Base-by-base conservation (phyloP, 2,329 filamentous ascomycete genomes). In the Epichloe uncinata region DNA sequence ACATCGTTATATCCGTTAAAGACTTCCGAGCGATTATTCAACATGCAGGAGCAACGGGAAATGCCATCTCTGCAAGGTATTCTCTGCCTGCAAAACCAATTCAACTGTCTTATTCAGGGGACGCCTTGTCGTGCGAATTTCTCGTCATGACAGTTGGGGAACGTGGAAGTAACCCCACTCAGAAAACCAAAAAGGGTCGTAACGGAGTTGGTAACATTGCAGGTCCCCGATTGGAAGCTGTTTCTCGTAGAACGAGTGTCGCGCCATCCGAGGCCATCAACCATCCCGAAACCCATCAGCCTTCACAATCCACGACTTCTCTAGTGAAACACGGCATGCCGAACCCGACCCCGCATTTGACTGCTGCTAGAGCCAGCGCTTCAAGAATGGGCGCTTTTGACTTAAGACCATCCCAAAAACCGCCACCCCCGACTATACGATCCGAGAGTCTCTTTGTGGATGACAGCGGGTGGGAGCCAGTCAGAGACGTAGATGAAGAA, bases 71-170 rank as follows among this genome's bases (percentile, higher is more conserved):
- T 15, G 83, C 84, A 12, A 73, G 73, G 48, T 90, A 89, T 65
- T 89, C 86, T 2, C 70, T 77, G 26, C 85, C 86, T 4, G 78
- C 79, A 15, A 77, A 78, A 15, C 86, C 86, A 1, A 76, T 91
- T 61, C 83, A 87, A 58, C 74, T 91, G 52, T 78, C 73, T 42
- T 91, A 91, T 59, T 73, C 76, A 22, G 75, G 77, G 41, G 81
- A 84, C 51, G 84, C 82, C 35, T 72, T 90, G 34, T 68, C 78
- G 37, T 87, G 82, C 63, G 83, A 90, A 55, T 90, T 89, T 57
- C 84, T 88, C 42, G 74, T 91, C 53, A 90, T 89, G 85, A 91
- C 86, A 1, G 80, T 85, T 8, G 86, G 85, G 13, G 84, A 88
- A 56, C 72, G 73, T 51, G 71, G 72, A 47, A 73, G 67, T 30